Conservation (phyloP, 331 rosid species). For the Quercus tomentella region DNA sequence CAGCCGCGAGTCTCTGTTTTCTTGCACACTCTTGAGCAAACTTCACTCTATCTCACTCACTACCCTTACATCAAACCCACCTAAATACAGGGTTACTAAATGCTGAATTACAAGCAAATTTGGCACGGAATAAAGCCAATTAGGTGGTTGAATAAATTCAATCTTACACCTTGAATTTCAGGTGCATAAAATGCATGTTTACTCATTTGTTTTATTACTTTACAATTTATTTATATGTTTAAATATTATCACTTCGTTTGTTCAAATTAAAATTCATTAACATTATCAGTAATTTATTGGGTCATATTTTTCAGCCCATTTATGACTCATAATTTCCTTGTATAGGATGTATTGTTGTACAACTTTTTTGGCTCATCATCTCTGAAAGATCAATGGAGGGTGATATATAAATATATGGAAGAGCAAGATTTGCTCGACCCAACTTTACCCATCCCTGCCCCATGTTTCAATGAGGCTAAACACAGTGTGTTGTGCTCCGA, state of each 20-base stretch:
- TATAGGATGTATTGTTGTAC: slow-evolving; percentile 66
- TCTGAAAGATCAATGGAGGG: slow-evolving; percentile 61
- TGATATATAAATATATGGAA: slow-evolving; percentile 59
- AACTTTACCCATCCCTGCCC: slow-evolving; percentile 4
- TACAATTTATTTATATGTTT: background rate
- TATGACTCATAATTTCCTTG: background rate
- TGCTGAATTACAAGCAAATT: no score
- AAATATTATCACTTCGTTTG: background rate
- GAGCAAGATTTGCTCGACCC: slow-evolving; percentile 49
- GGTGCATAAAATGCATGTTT: slow-evolving; percentile 30
- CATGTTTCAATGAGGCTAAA: slow-evolving; percentile 43
- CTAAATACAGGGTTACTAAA: no score
- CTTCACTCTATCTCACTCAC: no score
- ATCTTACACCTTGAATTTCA: slow-evolving; percentile 87
- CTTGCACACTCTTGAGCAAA: no score
- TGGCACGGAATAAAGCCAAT: no score
- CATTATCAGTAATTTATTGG: background rate
- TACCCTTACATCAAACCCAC: no score
- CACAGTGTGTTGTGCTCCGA: slow-evolving; percentile 66
- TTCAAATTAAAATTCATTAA: background rate
- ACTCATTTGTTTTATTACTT: background rate
- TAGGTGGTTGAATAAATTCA: no score
- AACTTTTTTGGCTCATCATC: slow-evolving; percentile 69
- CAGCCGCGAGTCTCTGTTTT: no score
- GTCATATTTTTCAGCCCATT: background rate